Conservation (phyloP, 805 yeast species). For the Ogataea dorogensis region DNA sequence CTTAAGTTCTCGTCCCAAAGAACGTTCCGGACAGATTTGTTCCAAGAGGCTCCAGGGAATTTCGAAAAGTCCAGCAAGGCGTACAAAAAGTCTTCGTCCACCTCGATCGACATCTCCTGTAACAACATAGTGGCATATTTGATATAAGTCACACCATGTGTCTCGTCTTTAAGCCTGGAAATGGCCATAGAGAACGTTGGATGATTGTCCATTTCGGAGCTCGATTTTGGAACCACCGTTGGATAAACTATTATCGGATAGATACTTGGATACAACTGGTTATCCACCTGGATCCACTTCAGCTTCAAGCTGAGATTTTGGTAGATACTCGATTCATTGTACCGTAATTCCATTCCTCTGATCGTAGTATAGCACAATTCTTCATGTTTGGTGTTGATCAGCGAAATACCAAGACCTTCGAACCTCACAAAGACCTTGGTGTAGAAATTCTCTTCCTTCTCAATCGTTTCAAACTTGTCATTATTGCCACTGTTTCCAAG, state of each 20-base stretch:
- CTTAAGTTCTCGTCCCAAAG: slow-evolving; percentile 62
- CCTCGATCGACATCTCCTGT: slow-evolving; percentile 89
- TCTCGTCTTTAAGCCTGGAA: slow-evolving; percentile 80
- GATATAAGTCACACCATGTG: slow-evolving; percentile 85
- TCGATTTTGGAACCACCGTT: slow-evolving; percentile 79
- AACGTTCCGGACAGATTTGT: slow-evolving; percentile 34
- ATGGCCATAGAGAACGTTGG: slow-evolving; percentile 88
- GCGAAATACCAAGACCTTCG: slow-evolving; percentile 85
- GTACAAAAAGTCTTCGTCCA: slow-evolving; percentile 89
- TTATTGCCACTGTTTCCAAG: slow-evolving; percentile 27
- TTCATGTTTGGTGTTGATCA: slow-evolving; percentile 65
- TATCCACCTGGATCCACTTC: slow-evolving; percentile 95
- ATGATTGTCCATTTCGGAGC: slow-evolving; percentile 79
- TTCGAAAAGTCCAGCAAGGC: slow-evolving; percentile 78
- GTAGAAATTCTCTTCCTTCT: slow-evolving; percentile 52
- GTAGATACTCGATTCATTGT: slow-evolving; percentile 79
- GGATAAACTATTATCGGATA: slow-evolving; percentile 91
- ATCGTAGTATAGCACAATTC: slow-evolving; percentile 84
- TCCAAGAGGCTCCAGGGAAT: slow-evolving; percentile 82
- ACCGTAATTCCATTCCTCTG: slow-evolving; percentile 76
- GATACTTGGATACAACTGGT: slow-evolving; percentile 82
- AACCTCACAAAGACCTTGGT: slow-evolving; percentile 59
- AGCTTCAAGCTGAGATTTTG: slow-evolving; percentile 77
- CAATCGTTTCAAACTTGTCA: slow-evolving; percentile 55
- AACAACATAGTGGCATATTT: slow-evolving; percentile 87